Percentiles rank a stretch among this genome's conserved stretches.
Conservation (phyloP, 148 eudicot species). For the Chenopodium formosanum region DNA sequence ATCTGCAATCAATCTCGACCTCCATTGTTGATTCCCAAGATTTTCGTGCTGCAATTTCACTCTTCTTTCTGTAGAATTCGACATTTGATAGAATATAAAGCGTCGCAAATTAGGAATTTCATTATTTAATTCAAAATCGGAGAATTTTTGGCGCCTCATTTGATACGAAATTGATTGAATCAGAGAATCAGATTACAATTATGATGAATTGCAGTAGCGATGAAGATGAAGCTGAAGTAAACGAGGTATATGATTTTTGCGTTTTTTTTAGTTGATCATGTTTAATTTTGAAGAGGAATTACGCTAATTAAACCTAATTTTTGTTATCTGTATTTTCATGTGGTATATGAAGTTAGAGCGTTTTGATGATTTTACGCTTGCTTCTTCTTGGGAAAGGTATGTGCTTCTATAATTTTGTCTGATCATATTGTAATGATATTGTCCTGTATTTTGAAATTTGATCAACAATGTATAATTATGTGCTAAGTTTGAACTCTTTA, state of each 20-base stretch:
- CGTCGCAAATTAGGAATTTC: background rate
- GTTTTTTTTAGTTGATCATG: background rate
- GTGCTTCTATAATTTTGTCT: background rate
- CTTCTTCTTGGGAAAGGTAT: conserved; percentile 99
- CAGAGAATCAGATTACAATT: conserved; percentile 23
- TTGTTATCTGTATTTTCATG: background rate
- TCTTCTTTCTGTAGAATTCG: background rate
- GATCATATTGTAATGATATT: background rate
- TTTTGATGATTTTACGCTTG: conserved; percentile 96
- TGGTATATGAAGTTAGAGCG: conserved; percentile 58
- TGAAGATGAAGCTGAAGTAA: conserved; percentile 47
- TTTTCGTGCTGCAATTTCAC: background rate
- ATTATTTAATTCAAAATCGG: background rate
- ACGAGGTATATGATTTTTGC: conserved; percentile 33
- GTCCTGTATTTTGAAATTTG: background rate
- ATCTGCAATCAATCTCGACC: background rate
- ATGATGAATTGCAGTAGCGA: conserved; percentile 23
- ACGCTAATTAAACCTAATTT: background rate
- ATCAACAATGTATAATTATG: background rate
- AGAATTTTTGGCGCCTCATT: background rate
- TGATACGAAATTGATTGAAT: background rate
- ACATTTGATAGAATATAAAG: too few species aligned
- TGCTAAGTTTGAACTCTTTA: conserved; percentile 1
- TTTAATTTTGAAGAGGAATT: conserved; percentile 7
- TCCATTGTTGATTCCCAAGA: background rate